A percentile compares a stretch with the other conserved stretches of the same genome.
phyloP scores from a whole-genome alignment of 805 yeast genomes.

The Metschnikowia lunata region DNA sequence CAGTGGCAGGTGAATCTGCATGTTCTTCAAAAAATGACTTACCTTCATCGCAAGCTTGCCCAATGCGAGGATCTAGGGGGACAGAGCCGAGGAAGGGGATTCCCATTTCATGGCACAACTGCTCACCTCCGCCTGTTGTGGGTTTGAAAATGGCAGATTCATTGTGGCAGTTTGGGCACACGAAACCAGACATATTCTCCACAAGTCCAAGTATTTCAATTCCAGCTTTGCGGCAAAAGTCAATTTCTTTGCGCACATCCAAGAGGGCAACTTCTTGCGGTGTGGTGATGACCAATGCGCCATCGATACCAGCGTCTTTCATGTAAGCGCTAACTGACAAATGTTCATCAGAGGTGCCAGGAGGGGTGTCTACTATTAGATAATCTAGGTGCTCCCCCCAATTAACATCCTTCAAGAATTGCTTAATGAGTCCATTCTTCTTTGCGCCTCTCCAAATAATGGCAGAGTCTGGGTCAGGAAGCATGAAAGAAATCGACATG shows the following conservation, averaged over 20 bases:
- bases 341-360: conserved; percentile 98
- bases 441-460: conserved; percentile 98
- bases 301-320: conserved; percentile 89
- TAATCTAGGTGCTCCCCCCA: conserved; percentile 87
- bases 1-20: conserved; percentile 91
- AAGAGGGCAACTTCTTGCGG: conserved; percentile 96
- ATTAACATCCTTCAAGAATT: conserved; percentile 88
- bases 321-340: conserved; percentile 81
- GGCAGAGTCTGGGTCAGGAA: conserved; percentile 90
- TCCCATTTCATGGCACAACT: conserved; percentile 71
- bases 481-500: conserved; percentile 93
- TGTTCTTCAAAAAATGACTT: conserved; percentile 74
- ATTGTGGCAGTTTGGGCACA: conserved; percentile 90
- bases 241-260: conserved; percentile 94
- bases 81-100: conserved; percentile 86
- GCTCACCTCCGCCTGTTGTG: conserved; percentile 95
- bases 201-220: conserved; percentile 85
- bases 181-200: conserved; percentile 98
- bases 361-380: conserved; percentile 92
- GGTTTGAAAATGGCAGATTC: conserved; percentile 88
- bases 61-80: conserved; percentile 94
- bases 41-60: conserved; percentile 83
- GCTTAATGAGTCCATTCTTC: conserved; percentile 88
- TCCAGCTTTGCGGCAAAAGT: conserved; percentile 88
- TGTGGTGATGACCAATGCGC: conserved; percentile 91